Conservation (phyloP, 805 yeast species). For the Clavispora carvajalis region DNA sequence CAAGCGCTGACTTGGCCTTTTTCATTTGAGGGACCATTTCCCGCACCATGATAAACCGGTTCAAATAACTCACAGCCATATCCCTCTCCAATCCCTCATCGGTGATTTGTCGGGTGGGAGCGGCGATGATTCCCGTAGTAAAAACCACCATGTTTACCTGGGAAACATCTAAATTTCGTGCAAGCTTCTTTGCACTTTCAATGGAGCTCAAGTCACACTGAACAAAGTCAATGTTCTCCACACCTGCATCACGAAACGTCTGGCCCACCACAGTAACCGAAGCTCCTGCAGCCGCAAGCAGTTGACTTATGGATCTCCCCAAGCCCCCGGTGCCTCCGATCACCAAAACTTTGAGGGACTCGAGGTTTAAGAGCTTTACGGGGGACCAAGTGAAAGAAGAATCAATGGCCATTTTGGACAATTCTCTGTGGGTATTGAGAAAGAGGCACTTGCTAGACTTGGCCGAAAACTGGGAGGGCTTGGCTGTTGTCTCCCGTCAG, state of each 20-base stretch:
- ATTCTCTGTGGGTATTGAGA: too few relatives aligned
- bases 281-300: constrained; percentile 22
- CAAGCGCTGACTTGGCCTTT: background rate
- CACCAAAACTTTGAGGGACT: constrained; percentile 16
- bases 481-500: too few relatives aligned
- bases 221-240: constrained; percentile 11
- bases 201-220: constrained; percentile 31
- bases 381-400: constrained; percentile 1
- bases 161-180: constrained; percentile 6
- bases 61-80: constrained; percentile 34
- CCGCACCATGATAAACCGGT: constrained; percentile 26
- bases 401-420: background rate
- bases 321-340: constrained; percentile 40
- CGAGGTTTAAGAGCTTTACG: background rate
- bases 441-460: too few relatives aligned
- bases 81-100: constrained; percentile 33
- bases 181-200: constrained; percentile 17
- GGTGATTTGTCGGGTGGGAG: constrained; percentile 24
- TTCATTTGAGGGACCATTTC: constrained; percentile 19
- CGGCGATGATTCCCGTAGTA: constrained; percentile 38
- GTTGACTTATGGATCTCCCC: constrained; percentile 28
- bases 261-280: constrained; percentile 24
- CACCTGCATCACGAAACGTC: constrained; percentile 25
- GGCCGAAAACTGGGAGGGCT: too few relatives aligned
- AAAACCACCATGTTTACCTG: constrained; percentile 24